Evolutionary conservation across 2,329 filamentous ascomycete genomes (phyloP).

Genomic region (Ophiocordyceps australis): DNA sequence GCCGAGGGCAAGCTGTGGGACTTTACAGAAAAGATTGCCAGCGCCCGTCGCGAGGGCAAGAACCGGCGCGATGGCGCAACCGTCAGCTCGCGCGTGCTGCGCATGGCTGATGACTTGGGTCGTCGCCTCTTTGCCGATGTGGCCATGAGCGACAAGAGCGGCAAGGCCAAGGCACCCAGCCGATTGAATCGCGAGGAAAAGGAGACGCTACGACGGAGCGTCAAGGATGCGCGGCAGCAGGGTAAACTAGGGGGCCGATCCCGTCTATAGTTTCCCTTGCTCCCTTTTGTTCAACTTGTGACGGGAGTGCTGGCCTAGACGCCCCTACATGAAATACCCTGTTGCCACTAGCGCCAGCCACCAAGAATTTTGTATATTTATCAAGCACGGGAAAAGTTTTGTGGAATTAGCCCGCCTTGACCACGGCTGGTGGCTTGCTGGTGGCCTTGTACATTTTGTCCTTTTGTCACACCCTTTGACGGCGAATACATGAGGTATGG

Average conservation of each 20-base stretch:
- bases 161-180: constrained; percentile 18
- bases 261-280: constrained; percentile 28
- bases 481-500: no score
- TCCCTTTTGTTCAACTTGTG: no score
- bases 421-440: no score
- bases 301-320: no score
- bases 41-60: constrained; percentile 76
- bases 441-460: no score
- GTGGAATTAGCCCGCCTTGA: no score
- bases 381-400: no score
- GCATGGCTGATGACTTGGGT: constrained; percentile 59
- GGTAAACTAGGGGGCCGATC: constrained; percentile 31
- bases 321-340: no score
- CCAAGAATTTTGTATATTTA: no score
- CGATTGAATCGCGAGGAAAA: constrained; percentile 32
- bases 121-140: constrained; percentile 46
- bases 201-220: constrained; percentile 19
- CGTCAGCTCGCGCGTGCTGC: constrained; percentile 64
- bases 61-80: constrained; percentile 87
- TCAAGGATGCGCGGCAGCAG: constrained; percentile 27
- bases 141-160: constrained; percentile 15
- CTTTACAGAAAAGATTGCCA: constrained; percentile 76
- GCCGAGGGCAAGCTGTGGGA: constrained; percentile 72
- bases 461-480: no score
- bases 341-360: no score